Base-by-base conservation (phyloP, 1,284 basidiomycete genomes). In the Moniliophthora roreri region DNA sequence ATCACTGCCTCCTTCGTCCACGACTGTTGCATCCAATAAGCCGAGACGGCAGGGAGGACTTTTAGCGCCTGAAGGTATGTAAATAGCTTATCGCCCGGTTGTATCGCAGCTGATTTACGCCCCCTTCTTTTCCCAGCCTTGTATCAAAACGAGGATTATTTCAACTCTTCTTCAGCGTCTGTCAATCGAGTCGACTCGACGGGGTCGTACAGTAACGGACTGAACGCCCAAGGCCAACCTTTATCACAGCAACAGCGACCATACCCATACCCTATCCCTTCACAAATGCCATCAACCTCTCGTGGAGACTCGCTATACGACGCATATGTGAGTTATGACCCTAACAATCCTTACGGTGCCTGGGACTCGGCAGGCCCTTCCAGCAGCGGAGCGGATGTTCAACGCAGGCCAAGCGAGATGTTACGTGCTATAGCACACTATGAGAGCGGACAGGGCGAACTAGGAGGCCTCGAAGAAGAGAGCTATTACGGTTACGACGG, bases 401-500 rank as follows among this genome's bases (percentile, higher is more conserved):
- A 59, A 9, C 69, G 70, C 36, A 60, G 66, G 10, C 65, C 69
- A 35, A 70, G 67, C 28, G 65, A 65, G 21, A 58, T 71, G n/a
- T 61, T 72, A 13, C 64, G 59, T 23, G 62, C 62, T 40, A 66
- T 71, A 53, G 62, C 60, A 45, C 61, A 58, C 55, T 66, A 65
- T 52, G 66, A 62, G 53, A 66, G 63, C 35, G 63, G 69, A 50
- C 62, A 37, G 50, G 24, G 39, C 35, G 52, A 51, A 24, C 44
- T 46, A 7, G 44, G 28, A 8, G 44, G 44, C 11, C 23, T 46
- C 28, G 24, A 28, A 28, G 42, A 51, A n/a, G 39, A 44, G 23
- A 26, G 18, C 23, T 10, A 52, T 3, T 57, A 58, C 16, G 69
- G 65, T 38, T 70, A 68, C 39, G 78, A 74, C 39, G 77, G 78